phyloP scores from a whole-genome alignment of 305 asterid genomes.

The Lippia alba region DNA sequence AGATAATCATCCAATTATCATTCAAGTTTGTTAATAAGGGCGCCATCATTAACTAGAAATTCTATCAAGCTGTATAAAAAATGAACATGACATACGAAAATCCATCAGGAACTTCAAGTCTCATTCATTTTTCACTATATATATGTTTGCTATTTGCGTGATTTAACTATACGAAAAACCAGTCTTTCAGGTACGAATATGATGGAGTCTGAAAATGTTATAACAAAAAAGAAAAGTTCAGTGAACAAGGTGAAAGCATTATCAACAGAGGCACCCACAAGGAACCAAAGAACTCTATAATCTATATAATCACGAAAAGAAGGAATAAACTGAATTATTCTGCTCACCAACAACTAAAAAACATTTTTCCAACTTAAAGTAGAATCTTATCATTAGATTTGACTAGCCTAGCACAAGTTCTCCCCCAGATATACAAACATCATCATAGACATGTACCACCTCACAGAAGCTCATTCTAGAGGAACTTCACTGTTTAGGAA shows the following conservation, averaged over 20 bases:
- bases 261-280: constrained; percentile 1
- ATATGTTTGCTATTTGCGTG: neutral
- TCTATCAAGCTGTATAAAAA: neutral
- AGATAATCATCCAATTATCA: neutral
- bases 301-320: neutral
- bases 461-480: neutral
- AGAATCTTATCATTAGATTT: constrained; percentile 13
- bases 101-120: constrained; percentile 9
- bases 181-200: neutral
- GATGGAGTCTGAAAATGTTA: constrained; percentile 20
- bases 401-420: neutral
- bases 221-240: neutral
- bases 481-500: neutral
- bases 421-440: constrained; percentile 6
- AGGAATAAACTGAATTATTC: neutral
- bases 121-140: neutral
- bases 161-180: neutral
- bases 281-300: constrained; percentile 7
- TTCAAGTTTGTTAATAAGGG: neutral
- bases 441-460: constrained; percentile 6
- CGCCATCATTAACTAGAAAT: neutral
- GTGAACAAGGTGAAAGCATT: constrained; percentile 9
- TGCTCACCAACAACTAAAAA: constrained; percentile 20
- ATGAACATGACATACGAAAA: neutral
- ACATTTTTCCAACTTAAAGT: neutral